A percentile compares a stretch with the other conserved stretches of the same genome.
Conservation (phyloP, 2,329 filamentous ascomycete genomes). For the Cladophialophora exuberans region DNA sequence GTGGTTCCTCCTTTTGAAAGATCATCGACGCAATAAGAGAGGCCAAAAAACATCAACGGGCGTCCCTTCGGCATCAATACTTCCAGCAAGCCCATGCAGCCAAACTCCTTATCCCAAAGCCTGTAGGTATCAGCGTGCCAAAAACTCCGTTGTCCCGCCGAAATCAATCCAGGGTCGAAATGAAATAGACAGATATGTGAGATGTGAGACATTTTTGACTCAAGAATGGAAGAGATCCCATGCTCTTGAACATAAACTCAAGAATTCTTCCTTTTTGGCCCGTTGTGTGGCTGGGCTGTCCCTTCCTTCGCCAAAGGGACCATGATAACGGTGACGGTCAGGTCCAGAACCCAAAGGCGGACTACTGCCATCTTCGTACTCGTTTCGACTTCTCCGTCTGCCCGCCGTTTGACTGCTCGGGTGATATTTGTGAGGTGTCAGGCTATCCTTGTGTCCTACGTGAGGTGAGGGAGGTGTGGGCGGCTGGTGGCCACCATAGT, state of each 20-base stretch:
- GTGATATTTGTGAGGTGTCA: slow-evolving; percentile 49
- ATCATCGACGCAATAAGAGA: slow-evolving; percentile 10
- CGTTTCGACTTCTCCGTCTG: slow-evolving; percentile 78
- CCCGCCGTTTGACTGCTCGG: slow-evolving; percentile 34
- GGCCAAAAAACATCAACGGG: not conserved
- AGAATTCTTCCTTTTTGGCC: slow-evolving; percentile 90
- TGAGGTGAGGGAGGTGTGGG: slow-evolving; percentile 83
- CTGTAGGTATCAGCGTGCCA: slow-evolving; percentile 17
- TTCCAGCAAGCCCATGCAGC: slow-evolving; percentile 1
- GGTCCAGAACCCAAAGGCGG: slow-evolving; percentile 80
- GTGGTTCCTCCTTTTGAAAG: slow-evolving; percentile 16
- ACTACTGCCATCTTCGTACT: slow-evolving; percentile 87
- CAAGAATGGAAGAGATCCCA: slow-evolving; percentile 98
- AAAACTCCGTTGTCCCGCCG: slow-evolving; percentile 11
- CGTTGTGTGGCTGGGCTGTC: slow-evolving; percentile 82
- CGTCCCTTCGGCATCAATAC: too few species aligned
- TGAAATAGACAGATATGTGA: slow-evolving; percentile 11
- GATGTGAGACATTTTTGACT: slow-evolving; percentile 32
- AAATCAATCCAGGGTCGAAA: too few species aligned
- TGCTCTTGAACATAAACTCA: slow-evolving; percentile 80
- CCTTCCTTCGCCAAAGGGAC: slow-evolving; percentile 78
- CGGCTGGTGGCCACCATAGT: slow-evolving; percentile 92
- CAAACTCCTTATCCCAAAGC: not conserved
- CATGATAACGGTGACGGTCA: slow-evolving; percentile 54
- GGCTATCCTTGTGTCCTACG: slow-evolving; percentile 45